Evolutionary conservation across 2,329 filamentous ascomycete genomes (phyloP).

Genomic region (Venturiaceae sp.): DNA sequence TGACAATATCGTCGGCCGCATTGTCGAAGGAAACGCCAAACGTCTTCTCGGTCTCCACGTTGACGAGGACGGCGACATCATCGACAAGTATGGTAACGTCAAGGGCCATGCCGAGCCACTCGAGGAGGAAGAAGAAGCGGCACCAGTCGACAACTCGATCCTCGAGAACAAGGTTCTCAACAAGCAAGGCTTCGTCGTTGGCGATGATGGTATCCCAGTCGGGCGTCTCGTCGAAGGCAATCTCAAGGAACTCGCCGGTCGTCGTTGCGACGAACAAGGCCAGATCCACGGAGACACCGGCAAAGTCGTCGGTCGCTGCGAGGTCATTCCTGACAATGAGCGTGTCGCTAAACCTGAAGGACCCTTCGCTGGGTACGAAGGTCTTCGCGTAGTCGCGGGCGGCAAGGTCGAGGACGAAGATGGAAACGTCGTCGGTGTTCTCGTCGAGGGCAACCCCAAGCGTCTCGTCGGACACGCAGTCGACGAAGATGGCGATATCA

Average conservation of each 20-base stretch:
- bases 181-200: slow-evolving; percentile 49
- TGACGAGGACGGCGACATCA: slow-evolving; percentile 76
- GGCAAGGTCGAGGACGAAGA: slow-evolving; percentile 68
- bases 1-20: slow-evolving; percentile 64
- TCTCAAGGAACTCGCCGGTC: slow-evolving; percentile 44
- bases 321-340: slow-evolving; percentile 48
- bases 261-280: slow-evolving; percentile 45
- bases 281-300: slow-evolving; percentile 46
- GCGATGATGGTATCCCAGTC: slow-evolving; percentile 42
- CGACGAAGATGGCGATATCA: slow-evolving; percentile 73
- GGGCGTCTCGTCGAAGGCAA: slow-evolving; percentile 48
- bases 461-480: slow-evolving; percentile 62
- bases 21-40: slow-evolving; percentile 63
- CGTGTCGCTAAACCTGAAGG: slow-evolving; percentile 50
- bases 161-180: slow-evolving; percentile 45
- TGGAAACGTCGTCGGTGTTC: slow-evolving; percentile 64
- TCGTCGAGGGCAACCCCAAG: slow-evolving; percentile 63
- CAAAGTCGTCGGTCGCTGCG: slow-evolving; percentile 46
- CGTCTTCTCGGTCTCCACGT: slow-evolving; percentile 62
- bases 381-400: slow-evolving; percentile 57
- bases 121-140: slow-evolving; percentile 37
- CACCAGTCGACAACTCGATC: slow-evolving; percentile 38
- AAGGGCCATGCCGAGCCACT: slow-evolving; percentile 50
- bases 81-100: slow-evolving; percentile 62
- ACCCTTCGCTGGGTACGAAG: slow-evolving; percentile 57